Base-by-base conservation (phyloP, 164 flowering plant genomes). In the Liquidambar formosana region DNA sequence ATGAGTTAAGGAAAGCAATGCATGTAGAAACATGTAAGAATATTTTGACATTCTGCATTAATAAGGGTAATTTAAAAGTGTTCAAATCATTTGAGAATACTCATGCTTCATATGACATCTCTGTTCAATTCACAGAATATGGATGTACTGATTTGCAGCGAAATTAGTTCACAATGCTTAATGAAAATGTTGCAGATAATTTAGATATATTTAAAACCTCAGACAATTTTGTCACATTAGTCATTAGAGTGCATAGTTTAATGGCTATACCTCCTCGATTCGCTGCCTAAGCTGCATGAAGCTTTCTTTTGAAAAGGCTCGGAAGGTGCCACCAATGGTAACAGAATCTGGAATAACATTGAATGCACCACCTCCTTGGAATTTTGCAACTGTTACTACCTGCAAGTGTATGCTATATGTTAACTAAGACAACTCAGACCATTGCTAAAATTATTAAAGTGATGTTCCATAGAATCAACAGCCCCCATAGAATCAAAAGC, bases 291-390 rank as follows among this genome's bases (percentile, higher is more conserved):
- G 81, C 44, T 69, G 79, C 25, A 19, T n/a, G 22, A 84, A 76
- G 63, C 81, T 61, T 43, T 80, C 78, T 45, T 58, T 74, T 3
- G 88, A 82, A 63, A 82, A 81, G 8, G 86, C 85, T 28, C 90
- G 69, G 76, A 82, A 82, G 3, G 90, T 86, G 44, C 90, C 90
- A n/a, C 86, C 85, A n/a, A 86, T 78, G 5, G 83, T 79, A 14
- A 83, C 86, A 27, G 85, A 81, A 67, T 82, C 90, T 1, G 90
- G 90, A 63, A 86, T 84, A 8, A 86, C 82, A 69, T 86, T 86
- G 64, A 84, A 76, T 15, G 86, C 88, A 28, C 71, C 76, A 41
- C 90, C 90, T 12, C 85, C 90, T 60, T 82, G 71, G 70, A 84
- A 73, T 21, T 81, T 81, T 14, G 75, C 81, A 11, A 86, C 75